Evolutionary conservation across 2,329 filamentous ascomycete species (phyloP).

Genomic region (Sclerotinia glacialis): DNA sequence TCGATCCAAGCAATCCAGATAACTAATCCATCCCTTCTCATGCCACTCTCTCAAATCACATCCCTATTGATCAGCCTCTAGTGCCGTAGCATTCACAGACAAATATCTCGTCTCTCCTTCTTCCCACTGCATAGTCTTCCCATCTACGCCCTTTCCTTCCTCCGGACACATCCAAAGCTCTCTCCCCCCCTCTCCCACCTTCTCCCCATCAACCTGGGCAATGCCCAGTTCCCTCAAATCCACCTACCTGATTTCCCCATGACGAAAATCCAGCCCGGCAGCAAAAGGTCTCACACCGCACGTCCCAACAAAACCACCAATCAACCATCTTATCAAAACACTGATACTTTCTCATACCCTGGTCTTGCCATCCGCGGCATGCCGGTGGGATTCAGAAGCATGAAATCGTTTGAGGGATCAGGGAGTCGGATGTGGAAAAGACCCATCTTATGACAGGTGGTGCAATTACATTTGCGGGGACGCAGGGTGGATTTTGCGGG

Average conservation of each 20-base stretch:
- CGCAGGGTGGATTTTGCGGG: constrained; percentile 28
- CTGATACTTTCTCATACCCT: constrained; percentile 45
- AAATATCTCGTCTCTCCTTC: constrained; percentile 38
- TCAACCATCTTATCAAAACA: constrained; percentile 38
- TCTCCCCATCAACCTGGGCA: constrained; percentile 21
- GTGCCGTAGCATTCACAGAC: constrained; percentile 42
- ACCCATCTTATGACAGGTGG: constrained; percentile 48
- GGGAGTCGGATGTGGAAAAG: constrained; percentile 47
- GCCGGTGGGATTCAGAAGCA: constrained; percentile 44
- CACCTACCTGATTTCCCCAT: constrained; percentile 36
- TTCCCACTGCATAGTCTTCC: constrained; percentile 36
- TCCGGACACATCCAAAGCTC: constrained; percentile 38
- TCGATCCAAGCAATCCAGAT: constrained; percentile 30
- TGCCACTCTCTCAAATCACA: constrained; percentile 42
- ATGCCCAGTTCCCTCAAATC: constrained; percentile 22
- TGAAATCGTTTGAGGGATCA: constrained; percentile 44
- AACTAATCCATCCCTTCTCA: constrained; percentile 40
- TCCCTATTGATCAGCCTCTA: constrained; percentile 42
- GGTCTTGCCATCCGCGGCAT: constrained; percentile 41
- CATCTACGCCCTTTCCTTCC: constrained; percentile 33
- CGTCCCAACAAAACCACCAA: constrained; percentile 48
- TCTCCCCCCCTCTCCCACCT: constrained; percentile 24
- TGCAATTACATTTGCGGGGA: constrained; percentile 47
- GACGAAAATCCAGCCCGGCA: constrained; percentile 36
- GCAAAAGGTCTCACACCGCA: constrained; percentile 48